These are phyloP conservation scores for Biancaea sappan DNA, from an alignment of 306 rosid genomes.

Conservation along the genomic window DNA sequence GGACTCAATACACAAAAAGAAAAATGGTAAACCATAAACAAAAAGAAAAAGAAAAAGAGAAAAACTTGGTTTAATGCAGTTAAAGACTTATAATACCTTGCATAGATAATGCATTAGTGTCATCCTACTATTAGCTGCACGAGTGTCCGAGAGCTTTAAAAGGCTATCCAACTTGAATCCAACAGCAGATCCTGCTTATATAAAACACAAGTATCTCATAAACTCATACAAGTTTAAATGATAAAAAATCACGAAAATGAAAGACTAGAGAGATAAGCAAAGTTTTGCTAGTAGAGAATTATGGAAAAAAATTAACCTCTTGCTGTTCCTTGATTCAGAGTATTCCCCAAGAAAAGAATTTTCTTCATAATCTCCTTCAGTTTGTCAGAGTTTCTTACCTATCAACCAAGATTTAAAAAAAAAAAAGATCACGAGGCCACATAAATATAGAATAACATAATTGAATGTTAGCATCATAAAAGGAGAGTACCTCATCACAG, in stretches of 20 bases:
- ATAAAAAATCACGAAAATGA: too few species aligned
- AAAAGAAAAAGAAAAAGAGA: conserved; percentile 3
- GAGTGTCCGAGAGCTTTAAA: conserved; percentile 90
- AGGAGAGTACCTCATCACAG: conserved; percentile 78
- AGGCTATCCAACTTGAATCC: conserved; percentile 99
- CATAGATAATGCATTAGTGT: conserved; percentile 99
- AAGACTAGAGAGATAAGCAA: too few species aligned
- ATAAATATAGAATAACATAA: conserved; percentile 24
- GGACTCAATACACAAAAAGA: conserved; percentile 20
- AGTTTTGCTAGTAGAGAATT: too few species aligned
- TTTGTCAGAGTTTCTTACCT: conserved; percentile 81
- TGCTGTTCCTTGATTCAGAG: conserved; percentile 96
- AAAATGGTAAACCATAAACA: conserved; percentile 24
- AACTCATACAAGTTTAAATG: neutral
- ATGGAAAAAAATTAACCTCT: too few species aligned
- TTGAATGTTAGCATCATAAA: conserved; percentile 22
- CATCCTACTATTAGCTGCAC: conserved; percentile 86
- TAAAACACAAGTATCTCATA: conserved; percentile 31
- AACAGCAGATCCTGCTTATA: conserved; percentile 80
- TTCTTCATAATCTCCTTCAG: conserved; percentile 88
- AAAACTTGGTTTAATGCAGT: conserved; percentile 27
- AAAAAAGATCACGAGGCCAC: conserved; percentile 41
- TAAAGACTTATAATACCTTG: conserved; percentile 57
- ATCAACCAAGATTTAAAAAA: conserved; percentile 23
- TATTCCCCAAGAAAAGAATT: conserved; percentile 89